Evolutionary conservation across 306 rosid genomes (phyloP).

Genomic region (Biancaea sappan): DNA sequence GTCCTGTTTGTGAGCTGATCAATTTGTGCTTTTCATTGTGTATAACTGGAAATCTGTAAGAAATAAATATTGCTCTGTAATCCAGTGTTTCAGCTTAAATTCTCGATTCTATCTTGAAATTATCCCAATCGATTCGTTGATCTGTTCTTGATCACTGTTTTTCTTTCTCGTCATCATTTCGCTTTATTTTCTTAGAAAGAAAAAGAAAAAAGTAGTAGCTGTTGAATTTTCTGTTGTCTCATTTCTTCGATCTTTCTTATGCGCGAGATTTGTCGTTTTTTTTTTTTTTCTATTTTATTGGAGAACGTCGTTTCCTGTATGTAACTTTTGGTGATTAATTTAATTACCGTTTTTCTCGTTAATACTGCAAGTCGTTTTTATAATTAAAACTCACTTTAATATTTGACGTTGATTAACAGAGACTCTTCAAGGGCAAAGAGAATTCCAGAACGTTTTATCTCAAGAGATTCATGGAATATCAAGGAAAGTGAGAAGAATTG

Average conservation of each 20-base stretch:
- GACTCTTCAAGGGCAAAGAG: conserved; percentile 13
- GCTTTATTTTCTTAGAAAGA: not conserved
- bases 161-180: not conserved
- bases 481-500: conserved; percentile 25
- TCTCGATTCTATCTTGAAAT: not conserved
- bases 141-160: conserved; percentile 30
- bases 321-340: conserved; percentile 15
- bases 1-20: not conserved
- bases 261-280: conserved; percentile 30
- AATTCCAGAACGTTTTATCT: conserved; percentile 17
- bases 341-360: conserved; percentile 24
- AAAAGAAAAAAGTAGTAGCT: conserved; percentile 12
- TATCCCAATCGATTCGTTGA: not conserved
- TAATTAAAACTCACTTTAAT: conserved; percentile 24
- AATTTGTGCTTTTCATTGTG: not conserved
- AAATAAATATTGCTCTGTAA: not conserved
- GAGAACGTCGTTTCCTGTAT: not conserved
- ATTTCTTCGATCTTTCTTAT: conserved; percentile 12
- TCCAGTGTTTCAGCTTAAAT: conserved; percentile 27
- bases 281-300: too few relatives aligned
- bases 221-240: not conserved
- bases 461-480: conserved; percentile 31
- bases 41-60: not conserved
- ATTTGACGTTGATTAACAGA: conserved; percentile 53
- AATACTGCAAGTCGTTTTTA: conserved; percentile 31